These are phyloP conservation scores for Myrmaecium sp. DNA, from an alignment of 2,329 filamentous ascomycete species.

Conservation along the genomic window DNA sequence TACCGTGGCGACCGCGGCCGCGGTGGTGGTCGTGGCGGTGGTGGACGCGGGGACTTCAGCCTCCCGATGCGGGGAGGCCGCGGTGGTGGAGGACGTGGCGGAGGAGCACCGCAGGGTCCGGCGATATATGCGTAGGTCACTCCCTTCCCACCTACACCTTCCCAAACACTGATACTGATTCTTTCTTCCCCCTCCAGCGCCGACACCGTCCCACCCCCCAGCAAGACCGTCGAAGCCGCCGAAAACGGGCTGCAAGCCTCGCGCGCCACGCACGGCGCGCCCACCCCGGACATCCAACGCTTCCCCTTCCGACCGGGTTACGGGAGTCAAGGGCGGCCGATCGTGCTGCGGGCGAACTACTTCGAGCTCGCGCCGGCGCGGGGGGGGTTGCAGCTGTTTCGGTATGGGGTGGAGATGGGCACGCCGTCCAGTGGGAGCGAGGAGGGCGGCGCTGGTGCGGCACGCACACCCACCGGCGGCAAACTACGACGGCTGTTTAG, in stretches of 20 bases:
- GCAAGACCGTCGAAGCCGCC: slow-evolving; percentile 9
- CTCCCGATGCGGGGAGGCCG: not conserved
- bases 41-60: slow-evolving; percentile 1
- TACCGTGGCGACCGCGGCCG: slow-evolving; percentile 5
- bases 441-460: slow-evolving; percentile 17
- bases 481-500: slow-evolving; percentile 33
- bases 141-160: slow-evolving; percentile 2
- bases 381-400: slow-evolving; percentile 8
- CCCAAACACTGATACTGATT: not conserved
- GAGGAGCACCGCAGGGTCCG: not conserved
- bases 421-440: slow-evolving; percentile 14
- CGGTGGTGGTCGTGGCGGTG: slow-evolving; percentile 4
- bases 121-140: slow-evolving; percentile 1
- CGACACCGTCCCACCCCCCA: slow-evolving; percentile 2
- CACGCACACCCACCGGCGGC: slow-evolving; percentile 21
- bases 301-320: slow-evolving; percentile 14
- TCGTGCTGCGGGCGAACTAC: slow-evolving; percentile 26
- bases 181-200: slow-evolving; percentile 2
- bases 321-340: slow-evolving; percentile 20
- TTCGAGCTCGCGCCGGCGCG: slow-evolving; percentile 12
- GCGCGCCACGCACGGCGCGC: slow-evolving; percentile 9
- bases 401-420: slow-evolving; percentile 10
- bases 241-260: slow-evolving; percentile 15
- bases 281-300: slow-evolving; percentile 8
- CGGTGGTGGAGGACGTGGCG: not conserved